Base-by-base conservation (phyloP, 2,329 filamentous ascomycete species). In the Aspergillus bombycis region DNA sequence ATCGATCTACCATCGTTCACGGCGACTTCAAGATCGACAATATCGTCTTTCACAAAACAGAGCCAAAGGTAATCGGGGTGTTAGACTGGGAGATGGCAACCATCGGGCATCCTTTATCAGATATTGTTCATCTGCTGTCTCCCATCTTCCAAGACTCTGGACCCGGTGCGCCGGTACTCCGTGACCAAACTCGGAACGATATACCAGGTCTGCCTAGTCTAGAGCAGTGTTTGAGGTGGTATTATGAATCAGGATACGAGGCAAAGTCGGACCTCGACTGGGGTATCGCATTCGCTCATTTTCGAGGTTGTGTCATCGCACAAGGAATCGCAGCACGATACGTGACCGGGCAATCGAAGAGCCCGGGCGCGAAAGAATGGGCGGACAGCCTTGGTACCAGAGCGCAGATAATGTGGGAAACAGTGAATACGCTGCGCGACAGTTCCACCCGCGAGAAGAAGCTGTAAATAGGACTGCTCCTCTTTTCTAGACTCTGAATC, bases 21-120 rank as follows among this genome's bases (percentile, higher is more conserved):
- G 61, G 61, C 1, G 61, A 60, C 43, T 63, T 46, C 41, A 63
- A 63, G 41, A 63, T 63, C 12, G 61, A 60, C 38, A 63, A 63
- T 30, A 19, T 41, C 19, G 38, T 63, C 9, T 63, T 63, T 10
- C 57, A 60, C 21, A 32, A 45, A 14, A 63, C 61, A 2, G 61
- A 63, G 32, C 50, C 61, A 5, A 43, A 23, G 14, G 50, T 63
- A 5, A 57, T 63, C 5, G 57, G 43, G 16, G 48, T 63, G 1
- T 11, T 63, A 2, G 61, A 56, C 43, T 63, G 57, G 61, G 61
- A 63, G 26, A 60, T 63, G 56, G 21, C 50, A 3, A 63, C 61
- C 1, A 30, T 60, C 7, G 57, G 61, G 1, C 61, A 63, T 41
- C 61, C 57, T 1, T 12, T 63, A 16, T 56, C 57, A 11, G 61